A percentile compares a stretch with the other conserved stretches of the same genome.
Conservation (phyloP, 345 rosid genomes). For the Erodium maritimum region DNA sequence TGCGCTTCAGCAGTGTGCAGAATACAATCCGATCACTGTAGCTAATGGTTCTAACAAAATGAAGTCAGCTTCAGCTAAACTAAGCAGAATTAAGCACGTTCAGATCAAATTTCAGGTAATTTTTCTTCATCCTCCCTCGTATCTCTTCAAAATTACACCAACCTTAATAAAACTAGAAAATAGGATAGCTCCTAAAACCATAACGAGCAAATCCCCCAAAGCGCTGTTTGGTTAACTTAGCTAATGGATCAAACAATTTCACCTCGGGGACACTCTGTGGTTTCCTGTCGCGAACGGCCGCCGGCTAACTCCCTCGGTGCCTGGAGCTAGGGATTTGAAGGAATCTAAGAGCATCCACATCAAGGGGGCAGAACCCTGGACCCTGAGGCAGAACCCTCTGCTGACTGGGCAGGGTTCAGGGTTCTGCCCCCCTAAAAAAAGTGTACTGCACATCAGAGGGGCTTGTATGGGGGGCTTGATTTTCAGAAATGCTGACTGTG, state of each 20-base stretch:
- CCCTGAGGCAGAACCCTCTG: too few relatives aligned
- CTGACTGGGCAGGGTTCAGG: too few relatives aligned
- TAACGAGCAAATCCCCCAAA: not conserved
- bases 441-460: too few relatives aligned
- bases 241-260: not conserved
- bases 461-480: too few relatives aligned
- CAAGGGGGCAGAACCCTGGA: too few relatives aligned
- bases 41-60: not conserved
- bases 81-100: not conserved
- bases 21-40: conserved; percentile 33
- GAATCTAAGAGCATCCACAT: too few relatives aligned
- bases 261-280: conserved; percentile 95
- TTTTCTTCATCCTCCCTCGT: too few relatives aligned
- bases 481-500: too few relatives aligned
- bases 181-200: not conserved
- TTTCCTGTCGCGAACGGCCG: conserved; percentile 65
- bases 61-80: not conserved
- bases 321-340: too few relatives aligned
- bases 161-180: not conserved
- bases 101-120: not conserved
- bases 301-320: conserved; percentile 30
- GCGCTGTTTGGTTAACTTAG: not conserved
- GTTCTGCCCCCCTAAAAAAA: too few relatives aligned
- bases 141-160: too few relatives aligned
- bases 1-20: conserved; percentile 88